Base-by-base conservation (phyloP, 1,139 yeast species). In the Yamadazyma dendronema region DNA sequence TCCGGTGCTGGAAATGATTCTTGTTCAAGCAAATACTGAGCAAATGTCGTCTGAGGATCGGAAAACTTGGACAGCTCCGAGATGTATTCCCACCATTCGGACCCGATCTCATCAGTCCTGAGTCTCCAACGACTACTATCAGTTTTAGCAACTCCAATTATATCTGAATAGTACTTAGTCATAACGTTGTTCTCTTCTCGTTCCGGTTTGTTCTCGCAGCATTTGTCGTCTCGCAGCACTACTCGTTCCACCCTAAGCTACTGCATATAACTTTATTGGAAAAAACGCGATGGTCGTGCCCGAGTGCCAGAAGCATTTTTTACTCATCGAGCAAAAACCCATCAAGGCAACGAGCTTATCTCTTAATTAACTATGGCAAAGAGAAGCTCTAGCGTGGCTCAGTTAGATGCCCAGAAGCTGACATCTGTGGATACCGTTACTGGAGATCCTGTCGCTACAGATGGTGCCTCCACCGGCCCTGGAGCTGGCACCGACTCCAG, bases 81-180 rank as follows among this genome's bases (percentile, higher is more conserved):
- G 16, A 81, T 51, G 56, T 86, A 92, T 25, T 77, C 81, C 98
- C 98, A 92, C 35, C 75, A 72, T 52, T 87, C 88, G 15, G 86
- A 73, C 11, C 97, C 98, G 17, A 84, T 62, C 23, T 76, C 74
- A 41, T 82, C 84, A 1, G 85, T 76, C 16, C 76, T 60, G 29
- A 92, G 68, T 45, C 95, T 69, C 98, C 98, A 92, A 21, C 79
- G 69, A 1, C 60, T 50, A 2, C 75, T 74, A 48, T 92, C 96
- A 0, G 97, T 84, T 37, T 62, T 68, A 0, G 81, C 80, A 9
- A 87, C 54, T 0, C 85, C 85, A 17, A 83, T 49, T 28, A 59
- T 51, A 13, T 84, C 92, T 0, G 92, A 82, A 53, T 83, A 83
- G 37, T 59, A 62, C 11, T 19, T 23, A 9, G 22, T 26, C 13